phyloP scores from a whole-genome alignment of 768 basidiomycete species.

The Udeniomyces megalosporus region DNA sequence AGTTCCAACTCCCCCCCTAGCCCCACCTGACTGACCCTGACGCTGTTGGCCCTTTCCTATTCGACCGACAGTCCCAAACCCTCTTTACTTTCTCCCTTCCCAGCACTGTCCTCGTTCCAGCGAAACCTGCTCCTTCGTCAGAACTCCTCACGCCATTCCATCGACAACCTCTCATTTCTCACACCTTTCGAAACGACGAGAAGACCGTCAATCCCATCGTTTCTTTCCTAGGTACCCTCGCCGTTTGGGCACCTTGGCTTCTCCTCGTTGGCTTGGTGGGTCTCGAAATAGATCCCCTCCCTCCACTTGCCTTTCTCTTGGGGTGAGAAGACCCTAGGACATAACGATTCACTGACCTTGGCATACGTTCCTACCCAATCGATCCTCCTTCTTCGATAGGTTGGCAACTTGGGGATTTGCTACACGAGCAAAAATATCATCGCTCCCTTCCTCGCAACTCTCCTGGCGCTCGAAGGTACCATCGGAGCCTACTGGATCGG shows the following conservation, averaged over 20 bases:
- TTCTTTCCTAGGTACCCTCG: neutral
- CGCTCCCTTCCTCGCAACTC: conserved; percentile 5
- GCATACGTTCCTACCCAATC: neutral
- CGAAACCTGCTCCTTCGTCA: neutral
- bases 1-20: neutral
- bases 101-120: neutral
- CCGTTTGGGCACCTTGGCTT: conserved; percentile 8
- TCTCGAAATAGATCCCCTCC: neutral
- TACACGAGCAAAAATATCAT: neutral
- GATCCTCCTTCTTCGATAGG: neutral
- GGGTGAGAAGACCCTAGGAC: neutral
- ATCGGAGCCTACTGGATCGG: conserved; percentile 13
- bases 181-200: conserved; percentile 15
- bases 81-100: conserved; percentile 13
- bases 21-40: neutral
- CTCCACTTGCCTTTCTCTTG: neutral
- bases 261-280: neutral
- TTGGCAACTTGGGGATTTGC: neutral
- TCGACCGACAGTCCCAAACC: neutral
- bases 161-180: conserved; percentile 2
- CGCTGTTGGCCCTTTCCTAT: neutral
- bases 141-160: conserved; percentile 4
- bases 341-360: neutral
- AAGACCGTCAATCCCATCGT: conserved; percentile 5
- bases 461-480: conserved; percentile 7